Base-by-base conservation (phyloP, 371 early-diverging fungal species). In the Blyttiomyces sp. region DNA sequence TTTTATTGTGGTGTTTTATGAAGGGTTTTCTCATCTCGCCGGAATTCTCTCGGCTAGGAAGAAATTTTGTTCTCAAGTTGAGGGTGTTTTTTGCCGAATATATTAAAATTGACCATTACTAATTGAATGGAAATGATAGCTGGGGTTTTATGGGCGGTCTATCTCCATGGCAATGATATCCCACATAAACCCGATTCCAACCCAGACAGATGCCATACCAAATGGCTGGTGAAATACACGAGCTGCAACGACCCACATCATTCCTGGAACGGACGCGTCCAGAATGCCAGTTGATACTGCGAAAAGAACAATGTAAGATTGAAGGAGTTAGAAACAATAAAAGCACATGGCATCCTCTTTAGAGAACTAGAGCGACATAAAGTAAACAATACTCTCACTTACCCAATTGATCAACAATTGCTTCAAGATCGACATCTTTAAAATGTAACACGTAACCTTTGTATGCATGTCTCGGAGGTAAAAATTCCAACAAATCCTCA, bases 351-450 rank as follows among this genome's bases (percentile, higher is more conserved):
- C n/a, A 26, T 16, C 31, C 7, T 11, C 11, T n/a, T 34, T 11
- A 32, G 19, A 31, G 19, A 23, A 24, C 19, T 24, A 23, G 9
- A 46, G 9, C 21, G 9, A 49, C 13, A n/a, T 27, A 24, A 33
- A 42, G 23, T 31, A 13, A 7, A 21, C 7, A 16, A 17, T 1
- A 2, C 0, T 13, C 21, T 28, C 21, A 16, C 50, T 19, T 50
- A 66, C 66, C 66, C 1, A 70, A 31, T 11, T 65, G 55, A n/a
- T 70, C 63, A 35, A 63, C 45, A 42, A 70, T 56, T 4, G 21
- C 53, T 9, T 66, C 65, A 35, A 57, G 45, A 43, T 70, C 54
- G 13, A 27, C n/a, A 24, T 57, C 57, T 33, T 52, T 61, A 35
- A 64, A 68, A n/a, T 55, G 57, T 43, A 60, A 50, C 7, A 58